Conservation (phyloP, 768 basidiomycete genomes). For the Boletus reticulatus region DNA sequence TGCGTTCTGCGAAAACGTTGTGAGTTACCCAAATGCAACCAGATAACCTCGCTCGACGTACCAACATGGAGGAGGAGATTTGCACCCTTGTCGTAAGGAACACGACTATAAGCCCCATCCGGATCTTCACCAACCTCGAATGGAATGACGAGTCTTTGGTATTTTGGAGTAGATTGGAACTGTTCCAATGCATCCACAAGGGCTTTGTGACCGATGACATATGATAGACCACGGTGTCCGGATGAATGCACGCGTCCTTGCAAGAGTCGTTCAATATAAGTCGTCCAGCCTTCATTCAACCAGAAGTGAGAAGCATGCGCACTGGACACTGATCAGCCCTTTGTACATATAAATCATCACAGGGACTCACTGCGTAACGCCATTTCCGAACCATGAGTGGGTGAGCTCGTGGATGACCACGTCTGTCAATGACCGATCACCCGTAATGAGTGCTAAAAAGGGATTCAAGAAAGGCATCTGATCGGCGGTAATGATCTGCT, state of each 20-base stretch:
- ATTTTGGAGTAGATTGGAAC: slow-evolving; percentile 59
- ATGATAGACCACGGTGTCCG: slow-evolving; percentile 77
- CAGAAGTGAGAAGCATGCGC: slow-evolving; percentile 80
- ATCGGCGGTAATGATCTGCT: slow-evolving; percentile 13
- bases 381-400: slow-evolving; percentile 93
- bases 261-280: slow-evolving; percentile 85
- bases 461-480: not conserved
- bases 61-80: slow-evolving; percentile 86
- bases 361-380: slow-evolving; percentile 57
- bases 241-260: slow-evolving; percentile 67
- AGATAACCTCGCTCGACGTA: slow-evolving; percentile 18
- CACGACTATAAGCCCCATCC: slow-evolving; percentile 68
- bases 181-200: slow-evolving; percentile 68
- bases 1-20: slow-evolving; percentile 37
- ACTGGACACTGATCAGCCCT: slow-evolving; percentile 28
- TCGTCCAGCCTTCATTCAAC: slow-evolving; percentile 95
- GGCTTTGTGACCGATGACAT: slow-evolving; percentile 68
- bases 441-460: slow-evolving; percentile 68
- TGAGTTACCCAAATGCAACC: not conserved
- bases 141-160: slow-evolving; percentile 76
- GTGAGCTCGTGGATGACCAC: slow-evolving; percentile 86
- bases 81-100: slow-evolving; percentile 90
- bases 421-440: slow-evolving; percentile 83
- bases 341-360: not conserved
- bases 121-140: slow-evolving; percentile 74